These are phyloP conservation scores for Penicillium freii DNA, from an alignment of 2,329 filamentous ascomycete species.

Conservation along the genomic window DNA sequence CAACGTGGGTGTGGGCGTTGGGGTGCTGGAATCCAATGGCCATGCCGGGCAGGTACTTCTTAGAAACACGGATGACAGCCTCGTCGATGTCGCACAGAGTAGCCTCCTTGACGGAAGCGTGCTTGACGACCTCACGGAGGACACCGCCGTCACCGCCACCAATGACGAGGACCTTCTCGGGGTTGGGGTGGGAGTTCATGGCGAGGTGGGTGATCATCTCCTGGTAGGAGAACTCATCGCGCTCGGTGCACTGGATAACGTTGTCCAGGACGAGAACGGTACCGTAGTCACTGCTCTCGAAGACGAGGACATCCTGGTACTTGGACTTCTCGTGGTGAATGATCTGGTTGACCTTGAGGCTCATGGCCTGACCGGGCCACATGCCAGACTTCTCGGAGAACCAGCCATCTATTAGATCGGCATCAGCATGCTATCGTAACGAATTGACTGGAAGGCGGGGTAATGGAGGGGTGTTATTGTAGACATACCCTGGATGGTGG, in stretches of 20 bases:
- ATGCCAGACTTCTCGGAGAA: conserved; percentile 98
- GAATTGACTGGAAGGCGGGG: conserved; percentile 16
- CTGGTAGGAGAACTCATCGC: conserved; percentile 99
- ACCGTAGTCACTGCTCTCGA: conserved; percentile 96
- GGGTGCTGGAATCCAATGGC: conserved; percentile 88
- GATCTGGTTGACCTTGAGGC: conserved; percentile 93
- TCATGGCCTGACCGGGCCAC: conserved; percentile 99
- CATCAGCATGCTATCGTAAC: conserved; percentile 13
- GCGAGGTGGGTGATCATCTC: conserved; percentile 99
- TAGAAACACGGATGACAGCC: conserved; percentile 96
- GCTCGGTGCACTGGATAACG: conserved; percentile 97
- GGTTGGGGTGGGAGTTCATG: conserved; percentile 97
- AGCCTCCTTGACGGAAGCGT: conserved; percentile 93
- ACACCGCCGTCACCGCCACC: conserved; percentile 97
- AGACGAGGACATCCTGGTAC: conserved; percentile 98
- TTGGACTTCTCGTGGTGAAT: conserved; percentile 98
- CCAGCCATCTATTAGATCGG: conserved; percentile 80
- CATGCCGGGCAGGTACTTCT: conserved; percentile 96
- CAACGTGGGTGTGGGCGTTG: conserved; percentile 87
- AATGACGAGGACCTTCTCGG: conserved; percentile 97
- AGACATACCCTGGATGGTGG: conserved; percentile 69
- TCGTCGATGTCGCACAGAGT: conserved; percentile 98
- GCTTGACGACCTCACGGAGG: conserved; percentile 97
- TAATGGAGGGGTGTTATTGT: conserved; percentile 3
- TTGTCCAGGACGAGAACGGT: conserved; percentile 97